Conservation (phyloP, 1,284 basidiomycete species). For the Pyrrhoderma noxium region DNA sequence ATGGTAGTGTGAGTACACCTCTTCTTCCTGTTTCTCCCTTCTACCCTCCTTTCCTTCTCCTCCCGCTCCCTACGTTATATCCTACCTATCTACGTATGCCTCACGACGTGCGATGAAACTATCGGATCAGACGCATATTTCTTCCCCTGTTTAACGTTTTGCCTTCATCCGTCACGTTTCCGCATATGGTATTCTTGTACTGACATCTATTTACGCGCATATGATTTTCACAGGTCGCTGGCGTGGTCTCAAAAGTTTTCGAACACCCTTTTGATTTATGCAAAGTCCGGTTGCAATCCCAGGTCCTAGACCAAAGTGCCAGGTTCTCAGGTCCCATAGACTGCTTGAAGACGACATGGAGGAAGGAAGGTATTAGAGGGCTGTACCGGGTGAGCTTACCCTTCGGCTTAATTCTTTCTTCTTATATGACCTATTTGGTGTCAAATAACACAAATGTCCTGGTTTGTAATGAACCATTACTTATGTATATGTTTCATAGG, state of each 20-base stretch:
- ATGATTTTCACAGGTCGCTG: slow-evolving; percentile 46
- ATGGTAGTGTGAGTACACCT: slow-evolving; percentile 19
- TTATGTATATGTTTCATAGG: slow-evolving; percentile 38
- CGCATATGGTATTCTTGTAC: too few species aligned
- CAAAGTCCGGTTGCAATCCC: slow-evolving; percentile 78
- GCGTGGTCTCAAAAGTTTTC: slow-evolving; percentile 78
- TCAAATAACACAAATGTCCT: too few species aligned
- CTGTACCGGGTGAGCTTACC: slow-evolving; percentile 65
- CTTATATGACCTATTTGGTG: slow-evolving; percentile 1
- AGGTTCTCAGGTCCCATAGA: slow-evolving; percentile 76
- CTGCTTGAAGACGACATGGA: slow-evolving; percentile 73
- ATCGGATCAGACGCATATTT: too few species aligned
- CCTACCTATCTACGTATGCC: too few species aligned
- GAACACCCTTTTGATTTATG: slow-evolving; percentile 85
- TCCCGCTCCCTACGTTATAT: too few species aligned
- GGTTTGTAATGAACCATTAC: background rate
- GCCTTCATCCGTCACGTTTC: too few species aligned
- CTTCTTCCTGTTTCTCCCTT: background rate
- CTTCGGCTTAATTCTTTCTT: slow-evolving; percentile 14
- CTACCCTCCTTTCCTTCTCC: too few species aligned
- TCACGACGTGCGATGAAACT: too few species aligned
- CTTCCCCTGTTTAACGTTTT: too few species aligned
- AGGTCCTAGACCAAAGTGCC: slow-evolving; percentile 65
- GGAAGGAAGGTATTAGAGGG: slow-evolving; percentile 69
- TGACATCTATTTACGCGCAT: too few species aligned